phyloP scores from a whole-genome alignment of 2,329 filamentous ascomycete genomes.

The Anthostomella pinea region DNA sequence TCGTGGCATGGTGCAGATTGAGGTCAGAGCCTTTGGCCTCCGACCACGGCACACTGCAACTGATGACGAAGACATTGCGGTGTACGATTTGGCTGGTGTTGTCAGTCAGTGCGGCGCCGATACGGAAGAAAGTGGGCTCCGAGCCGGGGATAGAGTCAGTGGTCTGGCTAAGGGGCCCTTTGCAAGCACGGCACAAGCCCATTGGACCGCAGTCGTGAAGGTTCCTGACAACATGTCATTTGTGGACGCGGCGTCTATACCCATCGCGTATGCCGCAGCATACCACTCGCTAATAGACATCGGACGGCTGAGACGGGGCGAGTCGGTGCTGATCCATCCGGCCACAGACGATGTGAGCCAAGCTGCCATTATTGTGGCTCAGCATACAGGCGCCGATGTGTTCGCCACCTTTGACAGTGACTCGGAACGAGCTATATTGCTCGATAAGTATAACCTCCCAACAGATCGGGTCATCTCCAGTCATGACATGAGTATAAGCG shows the following conservation, averaged over 20 bases:
- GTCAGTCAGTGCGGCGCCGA: too few species aligned
- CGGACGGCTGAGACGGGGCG: constrained; percentile 5
- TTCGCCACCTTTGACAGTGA: constrained; percentile 26
- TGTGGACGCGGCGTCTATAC: constrained; percentile 12
- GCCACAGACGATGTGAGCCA: constrained; percentile 17
- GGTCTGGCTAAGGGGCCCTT: too few species aligned
- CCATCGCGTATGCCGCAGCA: constrained; percentile 11
- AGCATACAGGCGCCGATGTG: constrained; percentile 10
- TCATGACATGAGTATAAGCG: too few species aligned
- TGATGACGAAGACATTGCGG: too few species aligned
- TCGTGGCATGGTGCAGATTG: constrained; percentile 25
- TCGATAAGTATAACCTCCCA: constrained; percentile 22
- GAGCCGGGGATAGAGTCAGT: too few species aligned
- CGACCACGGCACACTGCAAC: too few species aligned
- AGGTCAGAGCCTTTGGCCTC: constrained; percentile 28
- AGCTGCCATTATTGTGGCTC: constrained; percentile 11
- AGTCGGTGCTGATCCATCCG: constrained; percentile 15
- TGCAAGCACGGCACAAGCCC: too few species aligned
- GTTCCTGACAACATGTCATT: constrained; percentile 6
- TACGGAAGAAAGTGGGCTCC: too few species aligned
- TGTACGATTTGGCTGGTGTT: too few species aligned
- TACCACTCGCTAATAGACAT: constrained; percentile 3
- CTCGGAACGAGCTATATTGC: constrained; percentile 29
- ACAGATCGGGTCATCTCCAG: constrained; percentile 23
- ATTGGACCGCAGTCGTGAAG: too few species aligned